A percentile compares a stretch with the other conserved stretches of the same genome.
Conservation (phyloP, 306 rosid species). For the Vigna trinervia region DNA sequence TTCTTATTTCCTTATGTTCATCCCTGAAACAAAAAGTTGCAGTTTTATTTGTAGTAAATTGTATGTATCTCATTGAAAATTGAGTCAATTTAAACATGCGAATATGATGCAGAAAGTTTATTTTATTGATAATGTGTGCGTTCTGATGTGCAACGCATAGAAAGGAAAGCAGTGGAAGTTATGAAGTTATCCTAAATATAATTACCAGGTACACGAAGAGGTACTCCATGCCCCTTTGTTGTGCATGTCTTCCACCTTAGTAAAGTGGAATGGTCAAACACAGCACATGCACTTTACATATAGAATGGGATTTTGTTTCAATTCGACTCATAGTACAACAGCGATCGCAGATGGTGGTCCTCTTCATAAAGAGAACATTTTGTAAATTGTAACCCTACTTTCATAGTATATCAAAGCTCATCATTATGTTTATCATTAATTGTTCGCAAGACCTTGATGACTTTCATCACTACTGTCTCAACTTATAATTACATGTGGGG, state of each 20-base stretch:
- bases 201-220: slow-evolving; percentile 7
- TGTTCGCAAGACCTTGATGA: slow-evolving; percentile 10
- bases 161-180: not conserved
- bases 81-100: not conserved
- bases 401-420: slow-evolving; percentile 19
- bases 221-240: not conserved
- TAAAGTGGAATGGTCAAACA: slow-evolving; percentile 34
- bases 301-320: slow-evolving; percentile 32
- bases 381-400: slow-evolving; percentile 31
- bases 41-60: not conserved
- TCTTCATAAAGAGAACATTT: slow-evolving; percentile 6
- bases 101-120: not conserved
- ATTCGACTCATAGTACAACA: slow-evolving; percentile 32
- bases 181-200: not conserved
- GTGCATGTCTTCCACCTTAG: not conserved
- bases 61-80: too few relatives aligned
- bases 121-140: not conserved
- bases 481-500: not conserved
- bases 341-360: slow-evolving; percentile 42
- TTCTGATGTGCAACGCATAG: not conserved
- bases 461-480: slow-evolving; percentile 31
- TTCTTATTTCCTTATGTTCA: not conserved
- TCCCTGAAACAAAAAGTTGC: not conserved
- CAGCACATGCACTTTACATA: slow-evolving; percentile 41
- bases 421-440: slow-evolving; percentile 30